Conservation (phyloP, 106 monocot genomes). For the Phalaenopsis aphrodite region DNA sequence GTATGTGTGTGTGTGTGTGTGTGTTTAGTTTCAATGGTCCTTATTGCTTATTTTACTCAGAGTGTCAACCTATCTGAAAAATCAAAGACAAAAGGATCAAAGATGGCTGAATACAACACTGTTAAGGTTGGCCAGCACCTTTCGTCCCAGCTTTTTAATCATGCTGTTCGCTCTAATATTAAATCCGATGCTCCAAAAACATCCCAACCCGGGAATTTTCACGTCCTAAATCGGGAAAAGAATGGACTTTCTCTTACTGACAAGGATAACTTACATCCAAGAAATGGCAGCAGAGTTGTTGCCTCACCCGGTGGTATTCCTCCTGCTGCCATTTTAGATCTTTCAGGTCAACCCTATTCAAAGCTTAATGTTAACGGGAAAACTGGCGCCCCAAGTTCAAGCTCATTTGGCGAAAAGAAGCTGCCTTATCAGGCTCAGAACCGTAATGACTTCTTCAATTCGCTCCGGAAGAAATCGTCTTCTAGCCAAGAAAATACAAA, state of each 20-base stretch:
- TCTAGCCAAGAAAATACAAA: neutral
- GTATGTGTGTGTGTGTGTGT: too few relatives aligned
- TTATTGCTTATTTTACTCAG: constrained; percentile 18
- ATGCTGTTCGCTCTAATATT: constrained; percentile 12
- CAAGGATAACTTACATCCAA: constrained; percentile 24
- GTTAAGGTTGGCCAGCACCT: constrained; percentile 27
- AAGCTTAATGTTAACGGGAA: constrained; percentile 29
- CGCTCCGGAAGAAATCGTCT: constrained; percentile 34
- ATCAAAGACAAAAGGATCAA: constrained; percentile 43
- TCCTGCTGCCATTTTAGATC: constrained; percentile 4
- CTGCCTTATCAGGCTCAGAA: constrained; percentile 32
- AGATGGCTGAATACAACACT: constrained; percentile 18
- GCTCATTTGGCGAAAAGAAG: constrained; percentile 33
- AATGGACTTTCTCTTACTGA: constrained; percentile 27
- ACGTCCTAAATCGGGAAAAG: constrained; percentile 57
- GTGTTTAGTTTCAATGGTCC: neutral
- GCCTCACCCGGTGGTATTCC: constrained; percentile 8
- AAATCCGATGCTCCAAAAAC: constrained; percentile 46
- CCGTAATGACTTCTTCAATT: constrained; percentile 61
- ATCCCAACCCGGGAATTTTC: constrained; percentile 58
- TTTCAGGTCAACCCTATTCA: constrained; percentile 11
- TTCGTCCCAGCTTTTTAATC: constrained; percentile 25
- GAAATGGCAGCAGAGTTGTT: constrained; percentile 16
- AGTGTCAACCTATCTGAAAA: constrained; percentile 41
- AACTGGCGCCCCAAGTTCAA: constrained; percentile 1